Percentiles rank a stretch among this genome's conserved stretches.
Evolutionary conservation across 2,329 filamentous ascomycete genomes (phyloP).

Genomic region (Apiospora marii): DNA sequence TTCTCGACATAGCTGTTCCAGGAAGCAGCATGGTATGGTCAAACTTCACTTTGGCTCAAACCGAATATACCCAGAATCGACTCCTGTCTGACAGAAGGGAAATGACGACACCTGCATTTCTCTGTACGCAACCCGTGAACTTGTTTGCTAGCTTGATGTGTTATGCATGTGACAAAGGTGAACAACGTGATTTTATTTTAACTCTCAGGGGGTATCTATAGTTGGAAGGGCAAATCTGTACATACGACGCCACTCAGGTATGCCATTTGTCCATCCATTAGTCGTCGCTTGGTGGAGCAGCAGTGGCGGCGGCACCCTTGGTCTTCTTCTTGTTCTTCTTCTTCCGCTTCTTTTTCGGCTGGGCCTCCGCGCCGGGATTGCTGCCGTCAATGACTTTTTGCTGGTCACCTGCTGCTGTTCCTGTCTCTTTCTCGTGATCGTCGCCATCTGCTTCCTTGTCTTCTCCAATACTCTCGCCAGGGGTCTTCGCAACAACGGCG

Average conservation of each 20-base stretch:
- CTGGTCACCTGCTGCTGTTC: background rate
- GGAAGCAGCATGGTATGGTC: background rate
- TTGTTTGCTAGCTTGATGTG: background rate
- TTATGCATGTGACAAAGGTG: background rate
- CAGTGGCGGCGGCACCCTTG: background rate
- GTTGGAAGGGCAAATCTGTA: conserved; percentile 22
- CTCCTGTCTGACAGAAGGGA: background rate
- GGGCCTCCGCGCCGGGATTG: conserved; percentile 1
- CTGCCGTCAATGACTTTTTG: background rate
- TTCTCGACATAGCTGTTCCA: background rate
- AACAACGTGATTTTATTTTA: background rate
- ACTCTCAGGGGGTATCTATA: background rate
- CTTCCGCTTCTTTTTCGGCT: conserved; percentile 39
- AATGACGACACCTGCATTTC: background rate
- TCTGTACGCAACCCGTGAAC: background rate
- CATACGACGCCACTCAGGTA: conserved; percentile 34
- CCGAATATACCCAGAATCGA: background rate
- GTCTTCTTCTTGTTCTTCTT: conserved; percentile 33
- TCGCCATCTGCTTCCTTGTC: conserved; percentile 9
- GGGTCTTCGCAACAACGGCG: background rate
- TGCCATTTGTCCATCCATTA: background rate
- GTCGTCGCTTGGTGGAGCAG: background rate
- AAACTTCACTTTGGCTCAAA: background rate
- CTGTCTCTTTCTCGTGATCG: background rate
- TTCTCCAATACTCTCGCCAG: background rate